These are phyloP conservation scores for Cladobotryum mycophilum DNA, from an alignment of 2,329 filamentous ascomycete genomes.

Conservation along the genomic window DNA sequence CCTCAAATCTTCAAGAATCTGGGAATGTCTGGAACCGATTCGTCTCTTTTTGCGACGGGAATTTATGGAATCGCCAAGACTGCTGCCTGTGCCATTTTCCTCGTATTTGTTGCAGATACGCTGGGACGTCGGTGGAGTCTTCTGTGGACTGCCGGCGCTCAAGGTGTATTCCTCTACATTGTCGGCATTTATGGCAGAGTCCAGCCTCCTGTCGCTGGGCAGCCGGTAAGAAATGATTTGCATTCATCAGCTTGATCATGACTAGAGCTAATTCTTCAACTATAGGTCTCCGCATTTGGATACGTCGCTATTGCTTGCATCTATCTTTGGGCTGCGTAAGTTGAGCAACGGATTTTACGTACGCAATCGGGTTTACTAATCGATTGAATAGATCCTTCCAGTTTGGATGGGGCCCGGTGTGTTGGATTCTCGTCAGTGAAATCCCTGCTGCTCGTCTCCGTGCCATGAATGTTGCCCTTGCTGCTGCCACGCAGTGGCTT, in stretches of 20 bases:
- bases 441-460: conserved; percentile 62
- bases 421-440: conserved; percentile 65
- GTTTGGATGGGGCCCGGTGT: conserved; percentile 64
- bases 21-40: conserved; percentile 50
- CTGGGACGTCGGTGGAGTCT: conserved; percentile 57
- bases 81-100: conserved; percentile 55
- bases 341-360: conserved; percentile 4
- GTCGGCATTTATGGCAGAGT: conserved; percentile 65
- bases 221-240: conserved; percentile 29
- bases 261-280: background rate
- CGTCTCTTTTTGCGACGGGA: conserved; percentile 64
- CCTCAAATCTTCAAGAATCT: conserved; percentile 63
- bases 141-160: conserved; percentile 58
- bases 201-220: conserved; percentile 47
- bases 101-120: conserved; percentile 62
- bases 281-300: conserved; percentile 53
- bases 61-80: conserved; percentile 70
- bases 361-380: background rate
- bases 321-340: conserved; percentile 59
- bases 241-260: background rate
- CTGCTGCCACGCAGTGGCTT: conserved; percentile 64
- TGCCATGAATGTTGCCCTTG: conserved; percentile 61
- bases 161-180: conserved; percentile 59
- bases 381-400: conserved; percentile 48
- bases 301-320: conserved; percentile 66